Conservation (phyloP, 768 basidiomycete species). For the Panaeolus cyanescens region DNA sequence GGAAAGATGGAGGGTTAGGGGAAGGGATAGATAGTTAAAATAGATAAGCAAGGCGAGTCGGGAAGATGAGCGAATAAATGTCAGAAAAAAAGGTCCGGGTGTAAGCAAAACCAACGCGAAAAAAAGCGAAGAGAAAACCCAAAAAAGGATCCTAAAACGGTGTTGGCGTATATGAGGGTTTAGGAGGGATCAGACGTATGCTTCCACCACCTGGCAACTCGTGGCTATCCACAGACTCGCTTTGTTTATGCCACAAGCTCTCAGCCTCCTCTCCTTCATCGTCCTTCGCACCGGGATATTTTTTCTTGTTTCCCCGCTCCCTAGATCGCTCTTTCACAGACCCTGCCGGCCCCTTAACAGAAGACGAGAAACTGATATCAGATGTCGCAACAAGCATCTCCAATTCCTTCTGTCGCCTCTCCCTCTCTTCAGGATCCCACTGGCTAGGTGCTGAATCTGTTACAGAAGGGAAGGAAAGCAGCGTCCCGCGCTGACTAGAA, state of each 20-base stretch:
- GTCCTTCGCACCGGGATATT: conserved; percentile 49
- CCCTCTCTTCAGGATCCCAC: conserved; percentile 38
- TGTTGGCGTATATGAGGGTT: background rate
- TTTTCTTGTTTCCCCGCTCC: conserved; percentile 48
- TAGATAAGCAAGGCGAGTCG: background rate
- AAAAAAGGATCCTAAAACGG: background rate
- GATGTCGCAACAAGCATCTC: conserved; percentile 12
- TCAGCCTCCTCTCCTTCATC: conserved; percentile 66
- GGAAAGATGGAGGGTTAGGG: background rate
- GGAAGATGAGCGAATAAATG: background rate
- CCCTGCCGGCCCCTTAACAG: background rate
- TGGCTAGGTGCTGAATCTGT: conserved; percentile 50
- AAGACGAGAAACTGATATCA: conserved; percentile 14
- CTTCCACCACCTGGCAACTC: background rate
- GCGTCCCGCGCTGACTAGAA: conserved; percentile 28
- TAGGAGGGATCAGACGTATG: background rate
- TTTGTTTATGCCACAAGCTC: conserved; percentile 44
- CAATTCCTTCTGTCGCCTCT: conserved; percentile 16
- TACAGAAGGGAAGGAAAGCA: conserved; percentile 52
- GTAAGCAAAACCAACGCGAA: background rate
- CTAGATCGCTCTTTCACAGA: conserved; percentile 25
- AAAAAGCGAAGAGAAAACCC: background rate
- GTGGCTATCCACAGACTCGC: background rate
- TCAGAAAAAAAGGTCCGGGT: background rate
- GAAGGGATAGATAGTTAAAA: background rate